These are phyloP conservation scores for barley (Hordeum vulgare) DNA, from an alignment of 176 grass and related monocot species.

Conservation along the genomic window MorexV3_pseudomolecules_assembly NC_058519.1:3374341-3374840, in stretches of 20 bases:
- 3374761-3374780: background rate
- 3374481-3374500: background rate
- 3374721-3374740: background rate
- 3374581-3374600: background rate
- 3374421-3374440: background rate
- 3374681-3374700: background rate
- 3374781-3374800: background rate
- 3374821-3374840: background rate
- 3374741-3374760: background rate
- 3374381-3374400: conserved; percentile 20
- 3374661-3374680: background rate
- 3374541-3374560: conserved; percentile 29
- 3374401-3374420: conserved; percentile 26
- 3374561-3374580: conserved; percentile 3
- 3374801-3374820: background rate
- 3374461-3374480: conserved; percentile 3
- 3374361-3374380: background rate
- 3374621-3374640: background rate
- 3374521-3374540: conserved; percentile 35
- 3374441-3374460: conserved; percentile 4
- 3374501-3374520: background rate
- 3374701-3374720: background rate
- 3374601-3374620: conserved; percentile 12
- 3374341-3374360: background rate
- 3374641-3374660: conserved; percentile 13